phyloP scores from a whole-genome alignment of 2,329 filamentous ascomycete species.

The Aspergillus sp. region DNA sequence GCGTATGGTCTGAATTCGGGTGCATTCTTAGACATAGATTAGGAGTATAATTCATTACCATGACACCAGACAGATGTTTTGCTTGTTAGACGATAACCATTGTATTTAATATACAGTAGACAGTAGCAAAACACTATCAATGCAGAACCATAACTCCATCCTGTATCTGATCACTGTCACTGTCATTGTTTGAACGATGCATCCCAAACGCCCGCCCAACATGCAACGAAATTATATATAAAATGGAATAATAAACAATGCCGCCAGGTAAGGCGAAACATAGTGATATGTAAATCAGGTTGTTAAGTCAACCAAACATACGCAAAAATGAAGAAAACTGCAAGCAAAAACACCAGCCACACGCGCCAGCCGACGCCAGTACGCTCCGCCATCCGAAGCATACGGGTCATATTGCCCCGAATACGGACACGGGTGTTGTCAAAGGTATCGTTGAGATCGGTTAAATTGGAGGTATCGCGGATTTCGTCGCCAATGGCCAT shows the following conservation, averaged over 20 bases:
- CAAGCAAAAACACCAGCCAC: slow-evolving; percentile 83
- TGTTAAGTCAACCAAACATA: slow-evolving; percentile 84
- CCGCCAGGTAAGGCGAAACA: background rate
- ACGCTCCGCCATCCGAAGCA: slow-evolving; percentile 89
- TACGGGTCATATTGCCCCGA: slow-evolving; percentile 90
- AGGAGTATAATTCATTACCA: background rate
- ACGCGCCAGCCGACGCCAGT: slow-evolving; percentile 95
- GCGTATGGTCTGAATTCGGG: background rate
- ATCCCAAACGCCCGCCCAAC: background rate
- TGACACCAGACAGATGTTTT: background rate
- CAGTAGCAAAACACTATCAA: background rate
- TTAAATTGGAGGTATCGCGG: slow-evolving; percentile 75
- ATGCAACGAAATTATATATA: background rate
- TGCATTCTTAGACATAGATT: too few species aligned
- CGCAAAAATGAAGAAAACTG: slow-evolving; percentile 73
- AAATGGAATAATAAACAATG: background rate
- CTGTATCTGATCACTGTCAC: background rate
- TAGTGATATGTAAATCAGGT: slow-evolving; percentile 1
- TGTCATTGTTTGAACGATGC: background rate
- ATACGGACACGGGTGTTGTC: slow-evolving; percentile 75
- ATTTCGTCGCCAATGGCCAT: slow-evolving; percentile 93
- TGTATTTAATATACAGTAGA: background rate
- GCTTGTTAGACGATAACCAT: background rate
- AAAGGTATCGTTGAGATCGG: slow-evolving; percentile 93
- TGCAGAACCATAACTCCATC: background rate